Percentiles rank a stretch among this genome's conserved stretches.
phyloP scores from a whole-genome alignment of 192 early-diverging fungal genomes.

The Linnemannia hyalina region DNA sequence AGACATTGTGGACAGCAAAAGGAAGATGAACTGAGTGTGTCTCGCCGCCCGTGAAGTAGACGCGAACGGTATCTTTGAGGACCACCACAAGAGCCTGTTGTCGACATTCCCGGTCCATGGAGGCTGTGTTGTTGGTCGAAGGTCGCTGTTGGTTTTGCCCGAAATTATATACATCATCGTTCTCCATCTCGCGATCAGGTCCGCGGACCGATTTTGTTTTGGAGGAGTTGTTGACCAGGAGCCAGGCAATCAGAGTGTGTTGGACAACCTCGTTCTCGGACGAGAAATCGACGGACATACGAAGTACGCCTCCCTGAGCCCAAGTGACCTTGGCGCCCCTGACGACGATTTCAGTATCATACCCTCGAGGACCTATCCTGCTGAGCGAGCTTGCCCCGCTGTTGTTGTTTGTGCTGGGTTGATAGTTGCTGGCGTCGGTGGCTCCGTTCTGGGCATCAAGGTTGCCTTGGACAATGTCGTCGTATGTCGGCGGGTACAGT shows the following conservation, averaged over 20 bases:
- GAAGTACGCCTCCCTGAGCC: slow-evolving; percentile 52
- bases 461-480: slow-evolving; percentile 17
- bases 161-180: slow-evolving; percentile 7
- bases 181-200: slow-evolving; percentile 14
- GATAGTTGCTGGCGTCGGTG: not conserved
- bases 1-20: slow-evolving; percentile 53
- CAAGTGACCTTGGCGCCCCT: slow-evolving; percentile 48
- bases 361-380: slow-evolving; percentile 16
- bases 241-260: slow-evolving; percentile 60
- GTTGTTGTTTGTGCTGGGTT: not conserved
- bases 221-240: slow-evolving; percentile 29
- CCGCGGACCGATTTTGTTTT: slow-evolving; percentile 4
- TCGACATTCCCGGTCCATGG: slow-evolving; percentile 21
- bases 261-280: slow-evolving; percentile 41
- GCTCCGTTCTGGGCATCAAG: not conserved
- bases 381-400: not conserved
- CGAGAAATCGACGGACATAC: slow-evolving; percentile 50
- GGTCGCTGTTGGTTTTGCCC: not conserved
- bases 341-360: slow-evolving; percentile 55
- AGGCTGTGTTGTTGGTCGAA: not conserved
- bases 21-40: slow-evolving; percentile 54
- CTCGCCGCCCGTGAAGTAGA: slow-evolving; percentile 56
- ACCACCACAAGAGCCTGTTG: slow-evolving; percentile 53
- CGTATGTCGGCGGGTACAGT: slow-evolving; percentile 38
- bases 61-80: slow-evolving; percentile 40